phyloP scores from a whole-genome alignment of 148 eudicot species.

The Rhododendron ovatum region DNA sequence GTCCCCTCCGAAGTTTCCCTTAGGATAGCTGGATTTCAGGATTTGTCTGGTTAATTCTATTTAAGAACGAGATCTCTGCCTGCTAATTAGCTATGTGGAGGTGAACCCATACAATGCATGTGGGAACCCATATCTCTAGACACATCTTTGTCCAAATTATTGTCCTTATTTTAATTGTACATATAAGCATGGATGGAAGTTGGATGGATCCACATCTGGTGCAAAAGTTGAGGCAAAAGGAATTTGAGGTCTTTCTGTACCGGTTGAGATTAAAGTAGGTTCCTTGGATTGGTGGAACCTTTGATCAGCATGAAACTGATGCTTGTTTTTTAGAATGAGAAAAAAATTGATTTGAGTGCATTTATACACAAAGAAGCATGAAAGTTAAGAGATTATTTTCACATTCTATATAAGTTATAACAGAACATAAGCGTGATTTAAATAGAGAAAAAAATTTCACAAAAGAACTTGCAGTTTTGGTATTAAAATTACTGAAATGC shows the following conservation, averaged over 20 bases:
- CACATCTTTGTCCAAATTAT: neutral
- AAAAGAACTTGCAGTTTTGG: neutral
- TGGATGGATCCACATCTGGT: neutral
- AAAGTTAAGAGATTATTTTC: neutral
- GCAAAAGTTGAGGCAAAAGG: neutral
- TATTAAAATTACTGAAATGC: neutral
- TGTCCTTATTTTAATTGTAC: neutral
- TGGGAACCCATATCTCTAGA: neutral
- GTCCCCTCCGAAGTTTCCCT: neutral
- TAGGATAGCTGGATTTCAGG: neutral
- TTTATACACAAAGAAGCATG: neutral
- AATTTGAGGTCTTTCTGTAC: neutral
- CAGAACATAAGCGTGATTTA: neutral
- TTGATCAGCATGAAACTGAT: neutral
- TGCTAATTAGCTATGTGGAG: too few species aligned
- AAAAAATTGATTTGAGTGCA: neutral
- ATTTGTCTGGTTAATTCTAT: too few species aligned
- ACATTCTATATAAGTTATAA: neutral
- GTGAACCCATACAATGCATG: too few species aligned
- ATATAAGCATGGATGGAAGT: neutral
- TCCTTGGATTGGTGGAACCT: neutral
- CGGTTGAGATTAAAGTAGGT: neutral
- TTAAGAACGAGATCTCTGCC: too few species aligned
- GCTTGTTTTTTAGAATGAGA: neutral
- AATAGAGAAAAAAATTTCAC: neutral